These are phyloP conservation scores for Cytospora schulzeri DNA, from an alignment of 2,329 filamentous ascomycete genomes.

Conservation along the genomic window DNA sequence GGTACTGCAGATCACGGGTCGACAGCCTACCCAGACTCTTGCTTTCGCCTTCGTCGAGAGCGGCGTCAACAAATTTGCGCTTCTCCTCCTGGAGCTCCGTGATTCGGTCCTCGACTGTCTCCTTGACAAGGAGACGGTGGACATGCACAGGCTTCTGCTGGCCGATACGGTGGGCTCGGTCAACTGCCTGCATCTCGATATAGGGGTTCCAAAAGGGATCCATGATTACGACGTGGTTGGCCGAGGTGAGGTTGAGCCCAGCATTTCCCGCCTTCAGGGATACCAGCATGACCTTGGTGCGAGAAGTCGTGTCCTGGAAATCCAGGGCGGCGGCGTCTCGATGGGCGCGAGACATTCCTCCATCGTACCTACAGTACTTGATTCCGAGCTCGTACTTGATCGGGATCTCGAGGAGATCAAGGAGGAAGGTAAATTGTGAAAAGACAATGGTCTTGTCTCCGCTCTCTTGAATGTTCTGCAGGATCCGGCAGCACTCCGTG, in stretches of 20 bases:
- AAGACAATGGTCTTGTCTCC: conserved; percentile 81
- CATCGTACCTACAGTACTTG: conserved; percentile 72
- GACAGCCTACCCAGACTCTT: conserved; percentile 68
- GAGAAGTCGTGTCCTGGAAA: conserved; percentile 58
- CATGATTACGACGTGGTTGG: conserved; percentile 84
- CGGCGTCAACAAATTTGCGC: conserved; percentile 72
- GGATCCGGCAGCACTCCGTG: conserved; percentile 66
- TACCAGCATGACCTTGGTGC: conserved; percentile 71
- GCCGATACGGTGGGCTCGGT: conserved; percentile 85
- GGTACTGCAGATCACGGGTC: conserved; percentile 66
- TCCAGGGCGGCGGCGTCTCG: conserved; percentile 68
- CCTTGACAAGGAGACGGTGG: conserved; percentile 74
- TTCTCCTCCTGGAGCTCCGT: conserved; percentile 78
- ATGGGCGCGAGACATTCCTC: conserved; percentile 67
- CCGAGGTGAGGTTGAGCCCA: conserved; percentile 81
- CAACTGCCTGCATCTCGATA: conserved; percentile 89
- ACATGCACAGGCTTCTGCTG: conserved; percentile 75
- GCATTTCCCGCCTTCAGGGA: conserved; percentile 82
- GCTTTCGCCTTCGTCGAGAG: conserved; percentile 74
- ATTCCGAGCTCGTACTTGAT: conserved; percentile 56
- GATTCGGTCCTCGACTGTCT: conserved; percentile 88
- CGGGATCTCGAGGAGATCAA: conserved; percentile 76
- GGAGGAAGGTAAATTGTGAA: conserved; percentile 77
- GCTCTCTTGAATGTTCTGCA: conserved; percentile 50
- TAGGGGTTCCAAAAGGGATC: conserved; percentile 94